Conservation (phyloP, 306 rosid species). For the Cucurbita argyrosperma region DNA sequence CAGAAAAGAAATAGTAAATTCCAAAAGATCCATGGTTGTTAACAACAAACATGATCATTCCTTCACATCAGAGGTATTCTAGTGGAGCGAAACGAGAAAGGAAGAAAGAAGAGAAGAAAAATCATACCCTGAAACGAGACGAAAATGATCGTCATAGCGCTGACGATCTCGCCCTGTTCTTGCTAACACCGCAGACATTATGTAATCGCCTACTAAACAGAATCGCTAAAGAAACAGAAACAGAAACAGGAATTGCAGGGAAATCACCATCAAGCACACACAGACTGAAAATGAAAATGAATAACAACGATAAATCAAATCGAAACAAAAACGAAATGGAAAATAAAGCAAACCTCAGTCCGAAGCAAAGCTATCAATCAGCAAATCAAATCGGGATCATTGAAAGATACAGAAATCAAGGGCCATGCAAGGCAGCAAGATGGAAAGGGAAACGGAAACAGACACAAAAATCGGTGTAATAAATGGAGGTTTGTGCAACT, state of each 20-base stretch:
- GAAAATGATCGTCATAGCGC: conserved; percentile 54
- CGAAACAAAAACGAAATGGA: no score
- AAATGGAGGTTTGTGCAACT: no score
- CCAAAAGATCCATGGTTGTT: background rate
- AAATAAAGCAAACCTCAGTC: background rate
- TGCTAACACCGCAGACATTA: conserved; percentile 37
- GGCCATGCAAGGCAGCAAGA: background rate
- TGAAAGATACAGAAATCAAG: background rate
- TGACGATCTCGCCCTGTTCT: conserved; percentile 64
- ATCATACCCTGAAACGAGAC: conserved; percentile 74
- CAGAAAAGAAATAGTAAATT: background rate
- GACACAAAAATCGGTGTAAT: no score
- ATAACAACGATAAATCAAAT: background rate
- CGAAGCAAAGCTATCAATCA: background rate
- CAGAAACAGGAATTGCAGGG: background rate
- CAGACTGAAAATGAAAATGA: background rate
- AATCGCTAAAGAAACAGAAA: background rate
- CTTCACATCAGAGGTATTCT: background rate
- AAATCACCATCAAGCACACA: background rate
- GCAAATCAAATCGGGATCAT: background rate
- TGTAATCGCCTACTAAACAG: background rate
- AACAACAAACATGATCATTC: background rate
- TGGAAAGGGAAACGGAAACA: background rate
- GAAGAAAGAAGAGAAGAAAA: background rate
- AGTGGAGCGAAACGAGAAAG: background rate